Conservation (phyloP, 192 early-diverging fungal species). For the Coemansia sp. region DNA sequence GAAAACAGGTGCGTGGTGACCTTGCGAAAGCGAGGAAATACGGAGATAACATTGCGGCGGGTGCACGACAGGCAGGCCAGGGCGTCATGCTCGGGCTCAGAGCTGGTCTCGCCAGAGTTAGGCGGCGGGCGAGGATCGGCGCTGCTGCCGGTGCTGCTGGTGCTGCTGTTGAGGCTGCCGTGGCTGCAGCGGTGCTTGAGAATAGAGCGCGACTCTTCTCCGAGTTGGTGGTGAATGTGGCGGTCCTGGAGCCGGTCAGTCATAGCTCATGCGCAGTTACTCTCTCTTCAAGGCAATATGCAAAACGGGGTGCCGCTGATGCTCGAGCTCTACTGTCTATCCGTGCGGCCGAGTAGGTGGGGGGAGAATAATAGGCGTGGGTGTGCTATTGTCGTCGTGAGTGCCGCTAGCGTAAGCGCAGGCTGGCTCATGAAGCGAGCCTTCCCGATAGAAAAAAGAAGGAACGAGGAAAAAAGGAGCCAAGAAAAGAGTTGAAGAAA, state of each 20-base stretch:
- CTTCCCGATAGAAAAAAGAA: not conserved
- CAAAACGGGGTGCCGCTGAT: not conserved
- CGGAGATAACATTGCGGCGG: constrained; percentile 40
- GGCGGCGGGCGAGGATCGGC: constrained; percentile 9
- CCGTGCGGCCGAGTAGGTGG: not conserved
- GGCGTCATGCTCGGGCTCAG: constrained; percentile 27
- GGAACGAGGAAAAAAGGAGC: not conserved
- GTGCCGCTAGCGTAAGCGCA: not conserved
- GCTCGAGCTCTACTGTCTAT: constrained; percentile 1
- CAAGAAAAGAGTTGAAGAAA: not conserved
- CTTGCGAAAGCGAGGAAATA: constrained; percentile 43
- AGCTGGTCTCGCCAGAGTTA: not conserved
- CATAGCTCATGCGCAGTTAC: constrained; percentile 9
- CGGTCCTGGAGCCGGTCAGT: constrained; percentile 12
- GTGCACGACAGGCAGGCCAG: constrained; percentile 37
- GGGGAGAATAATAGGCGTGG: not conserved
- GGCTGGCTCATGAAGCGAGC: not conserved
- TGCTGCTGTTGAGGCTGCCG: constrained; percentile 31
- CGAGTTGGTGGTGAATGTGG: constrained; percentile 7
- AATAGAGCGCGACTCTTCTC: constrained; percentile 20
- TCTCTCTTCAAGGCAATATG: not conserved
- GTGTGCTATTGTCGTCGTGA: not conserved
- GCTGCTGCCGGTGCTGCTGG: constrained; percentile 18
- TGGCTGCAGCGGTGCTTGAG: constrained; percentile 32
- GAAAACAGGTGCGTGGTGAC: constrained; percentile 33